Evolutionary conservation across 192 early-diverging fungal genomes (phyloP), one percentile per base, ranked within the genome.

Genomic region (Coemansia sp.): DNA sequence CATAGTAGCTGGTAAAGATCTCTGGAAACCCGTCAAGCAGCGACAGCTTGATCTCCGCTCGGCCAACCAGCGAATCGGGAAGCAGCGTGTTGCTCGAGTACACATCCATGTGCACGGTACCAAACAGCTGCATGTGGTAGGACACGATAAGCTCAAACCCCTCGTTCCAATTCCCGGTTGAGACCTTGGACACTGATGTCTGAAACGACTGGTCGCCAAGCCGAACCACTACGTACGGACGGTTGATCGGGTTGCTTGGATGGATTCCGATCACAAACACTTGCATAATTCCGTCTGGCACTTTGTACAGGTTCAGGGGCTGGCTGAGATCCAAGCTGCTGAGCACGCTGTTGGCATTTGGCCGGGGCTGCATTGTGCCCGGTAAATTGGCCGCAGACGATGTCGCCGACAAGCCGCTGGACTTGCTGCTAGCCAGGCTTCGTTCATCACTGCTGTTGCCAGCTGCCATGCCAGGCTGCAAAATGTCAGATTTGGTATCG

Each of bases 101-200:
- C 7, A 91, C 63, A 65, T 91, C 90, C 48, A 91, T 71, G 64
- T 89, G 84, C 41, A 80, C 65, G 16, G 88, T 88, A 23, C 87
- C 88, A 72, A 91, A 91, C 4, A 91, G 82, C 74, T 91, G 90
- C 50, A 82, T 85, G 59, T 91, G 90, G 61, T 86, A 90, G 7
- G 85, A 85, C 5, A 91, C 86, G 1, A 79, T 57, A 17, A 91
- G 82, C 64, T 89, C 87, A 64, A 91, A 91, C 0, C 86, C 84
- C 61, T 89, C 90, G 68, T 87, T 88, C 89, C 89, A 89, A 52
- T 80, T 80, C 16, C 87, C 87, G 4, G 83, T 80, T 12, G 83
- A 41, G 12, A 61, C 55, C 48, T 85, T 83, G 16, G 86, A 83
- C 11, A 82, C 83, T 3, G 88, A 86, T 0, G 89, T 87, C 62